Evolutionary conservation across 148 eudicot genomes (phyloP), one percentile per base, ranked within the genome.

Genomic region (Beta vulgaris): DNA sequence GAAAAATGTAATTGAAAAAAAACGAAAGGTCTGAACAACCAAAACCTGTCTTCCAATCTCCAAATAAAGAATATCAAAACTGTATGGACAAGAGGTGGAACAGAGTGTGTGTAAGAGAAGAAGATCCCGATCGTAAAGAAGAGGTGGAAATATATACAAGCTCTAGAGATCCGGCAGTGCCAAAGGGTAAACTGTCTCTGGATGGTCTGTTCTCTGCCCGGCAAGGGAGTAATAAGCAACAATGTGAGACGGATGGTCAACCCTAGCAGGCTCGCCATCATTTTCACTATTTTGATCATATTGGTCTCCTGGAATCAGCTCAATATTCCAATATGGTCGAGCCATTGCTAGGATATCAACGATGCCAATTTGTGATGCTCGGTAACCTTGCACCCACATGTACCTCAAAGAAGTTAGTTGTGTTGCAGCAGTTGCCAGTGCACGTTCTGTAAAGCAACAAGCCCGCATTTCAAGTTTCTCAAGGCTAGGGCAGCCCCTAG

Each of bases 311-410:
- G 98, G 97, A 53, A 96, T 92, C 57, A 91, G 68, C 85, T 96
- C 99, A 19, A 89, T 92, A 71, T 91, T 89, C 99, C 99, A 92
- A 58, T 66, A 84, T 1, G 93, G 91, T 10, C 90, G 87, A 3
- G 73, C 89, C 97, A 86, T 88, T 28, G 69, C 73, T 21, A 86
- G 72, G 36, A 89, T 84, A 72, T 86, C 90, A 0, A 51, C 37
- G 11, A 72, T 75, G 8, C 92, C 93, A 19, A 18, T 69, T 46
- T 72, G 69, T 34, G 90, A 84, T 10, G 87, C 87, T 62, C 87
- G 76, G 62, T 88, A 96, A 57, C 98, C 98, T 84, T 92, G 98
- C 7, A 92, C 94, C 99, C 99, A 96, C 88, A 96, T 77, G 80
- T 92, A 92, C 84, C 89, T 91, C 29, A 96, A 72, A 46, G 91